Base-by-base conservation (phyloP, 768 basidiomycete genomes). In the Pulveroboletus sp. region DNA sequence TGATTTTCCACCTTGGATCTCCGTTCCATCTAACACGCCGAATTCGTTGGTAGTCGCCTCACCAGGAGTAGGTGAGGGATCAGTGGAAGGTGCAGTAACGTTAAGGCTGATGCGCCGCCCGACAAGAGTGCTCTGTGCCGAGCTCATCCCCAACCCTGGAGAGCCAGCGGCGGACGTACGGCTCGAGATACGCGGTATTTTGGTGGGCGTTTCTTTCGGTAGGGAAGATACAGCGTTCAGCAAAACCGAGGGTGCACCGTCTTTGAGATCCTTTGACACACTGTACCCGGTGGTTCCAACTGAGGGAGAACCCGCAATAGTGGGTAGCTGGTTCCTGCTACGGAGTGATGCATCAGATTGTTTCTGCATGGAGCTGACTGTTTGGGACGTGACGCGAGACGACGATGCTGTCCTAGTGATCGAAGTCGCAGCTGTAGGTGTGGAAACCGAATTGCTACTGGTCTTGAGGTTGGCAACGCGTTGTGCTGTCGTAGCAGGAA, bases 241-340 rank as follows among this genome's bases (percentile, higher is more conserved):
- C 36, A 78, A 64, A 10, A 78, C 73, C n/a, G 76, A 74, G 9
- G 79, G 79, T 8, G 75, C 77, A 14, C 70, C 76, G 49, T 85
- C 84, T 57, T 76, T 80, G 9, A 66, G 60, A 30, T 85, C 84
- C 61, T 80, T 83, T 30, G 71, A 59, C 27, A 67, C 73, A 55
- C 76, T 76, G 40, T 74, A 75, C 38, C 75, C 78, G 13, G 73
- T 75, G 28, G 80, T 81, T 42, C 83, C 86, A 42, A 92, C 87
- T 11, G 93, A 94, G 5, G 93, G 93, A 4, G 93, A 94, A 30
- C 93, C 93, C 28, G 93, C 91, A 49, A 95, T 95, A 10, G 93
- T 93, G 8, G 92, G 93, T 9, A 95, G 72, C 57, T 84, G 81
- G 62, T 82, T 80, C 53, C 88, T 82, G 45, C 71, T 79, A 18